These are phyloP conservation scores for Neonectria sp. DNA, from an alignment of 2,329 filamentous ascomycete genomes.

Conservation along the genomic window DNA sequence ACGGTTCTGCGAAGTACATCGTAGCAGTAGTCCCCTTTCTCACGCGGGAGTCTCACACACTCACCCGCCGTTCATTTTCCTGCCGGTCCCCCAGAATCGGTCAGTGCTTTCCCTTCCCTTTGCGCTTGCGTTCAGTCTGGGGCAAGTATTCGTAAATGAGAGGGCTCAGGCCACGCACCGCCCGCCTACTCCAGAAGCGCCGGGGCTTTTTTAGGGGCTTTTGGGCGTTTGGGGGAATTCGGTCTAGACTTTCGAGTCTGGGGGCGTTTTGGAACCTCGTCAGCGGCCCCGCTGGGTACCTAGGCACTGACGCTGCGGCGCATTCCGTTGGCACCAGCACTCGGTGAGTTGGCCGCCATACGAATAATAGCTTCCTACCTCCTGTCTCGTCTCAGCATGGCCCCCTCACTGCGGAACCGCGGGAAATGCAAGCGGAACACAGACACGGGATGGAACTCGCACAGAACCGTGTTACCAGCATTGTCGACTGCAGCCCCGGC, in stretches of 20 bases:
- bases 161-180: not conserved
- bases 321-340: too few relatives aligned
- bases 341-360: too few relatives aligned
- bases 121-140: not conserved
- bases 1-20: not conserved
- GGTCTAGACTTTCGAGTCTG: not conserved
- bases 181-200: not conserved
- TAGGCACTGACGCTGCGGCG: too few relatives aligned
- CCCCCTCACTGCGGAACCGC: not conserved
- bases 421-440: not conserved
- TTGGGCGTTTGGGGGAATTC: not conserved
- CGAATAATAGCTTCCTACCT: not conserved
- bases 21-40: not conserved
- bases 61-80: conserved; percentile 1
- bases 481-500: not conserved
- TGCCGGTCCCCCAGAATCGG: not conserved
- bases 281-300: not conserved
- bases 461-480: too few relatives aligned
- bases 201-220: not conserved
- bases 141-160: not conserved
- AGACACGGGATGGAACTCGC: not conserved
- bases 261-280: not conserved
- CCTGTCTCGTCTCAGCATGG: not conserved
- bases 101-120: too few relatives aligned
- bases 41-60: conserved; percentile 8